A percentile compares a stretch with the other conserved stretches of the same genome.
Evolutionary conservation across 345 rosid genomes (phyloP).

Genomic region (Acer saccharum): DNA sequence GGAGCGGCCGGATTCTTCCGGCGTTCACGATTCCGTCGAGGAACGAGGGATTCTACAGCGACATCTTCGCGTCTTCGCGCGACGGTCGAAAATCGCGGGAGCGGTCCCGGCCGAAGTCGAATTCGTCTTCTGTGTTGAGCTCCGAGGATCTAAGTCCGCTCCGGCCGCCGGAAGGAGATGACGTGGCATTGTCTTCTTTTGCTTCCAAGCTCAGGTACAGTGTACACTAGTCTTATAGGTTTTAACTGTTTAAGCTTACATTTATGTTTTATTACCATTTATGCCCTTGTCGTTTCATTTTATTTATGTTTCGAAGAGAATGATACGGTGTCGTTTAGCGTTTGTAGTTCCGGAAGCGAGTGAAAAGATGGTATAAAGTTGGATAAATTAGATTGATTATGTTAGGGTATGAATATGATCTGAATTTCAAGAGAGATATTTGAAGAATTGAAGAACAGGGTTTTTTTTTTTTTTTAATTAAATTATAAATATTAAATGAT

Average conservation of each 20-base stretch:
- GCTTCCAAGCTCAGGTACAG: slow-evolving; percentile 82
- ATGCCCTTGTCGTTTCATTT: background rate
- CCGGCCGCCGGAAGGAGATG: slow-evolving; percentile 58
- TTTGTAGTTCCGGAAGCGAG: background rate
- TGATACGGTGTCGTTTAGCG: background rate
- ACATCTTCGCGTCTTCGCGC: slow-evolving; percentile 54
- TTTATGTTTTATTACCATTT: slow-evolving; percentile 6
- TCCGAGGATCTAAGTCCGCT: slow-evolving; percentile 84
- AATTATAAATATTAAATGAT: no score
- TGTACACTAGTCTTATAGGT: background rate
- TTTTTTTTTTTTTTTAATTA: no score
- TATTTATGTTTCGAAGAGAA: background rate
- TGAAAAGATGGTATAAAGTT: no score
- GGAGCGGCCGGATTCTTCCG: slow-evolving; percentile 55
- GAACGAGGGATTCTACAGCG: slow-evolving; percentile 60
- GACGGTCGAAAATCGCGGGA: slow-evolving; percentile 50
- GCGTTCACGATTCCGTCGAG: slow-evolving; percentile 68
- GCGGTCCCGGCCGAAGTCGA: slow-evolving; percentile 55
- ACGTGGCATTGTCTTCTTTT: slow-evolving; percentile 67
- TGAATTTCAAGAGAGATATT: no score
- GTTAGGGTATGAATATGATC: no score
- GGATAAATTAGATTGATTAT: no score
- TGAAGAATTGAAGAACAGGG: no score
- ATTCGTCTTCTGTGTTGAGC: slow-evolving; percentile 76
- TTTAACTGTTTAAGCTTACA: slow-evolving; percentile 2